Evolutionary conservation across 2,329 filamentous ascomycete species (phyloP).

Genomic region (Xylaria digitata): DNA sequence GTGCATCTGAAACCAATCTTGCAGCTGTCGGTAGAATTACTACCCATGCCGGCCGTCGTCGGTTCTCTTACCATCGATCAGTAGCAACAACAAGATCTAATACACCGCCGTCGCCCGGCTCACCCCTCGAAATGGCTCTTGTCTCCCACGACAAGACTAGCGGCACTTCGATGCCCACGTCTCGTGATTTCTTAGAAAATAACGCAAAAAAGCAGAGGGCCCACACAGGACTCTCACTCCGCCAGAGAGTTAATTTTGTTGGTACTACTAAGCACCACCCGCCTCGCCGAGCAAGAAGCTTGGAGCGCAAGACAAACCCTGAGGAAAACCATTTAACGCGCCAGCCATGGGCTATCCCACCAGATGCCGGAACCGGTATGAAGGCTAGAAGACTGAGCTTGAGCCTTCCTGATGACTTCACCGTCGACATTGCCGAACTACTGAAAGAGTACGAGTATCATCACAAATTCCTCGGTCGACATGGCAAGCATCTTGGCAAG

Average conservation of each 20-base stretch:
- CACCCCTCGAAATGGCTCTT: constrained; percentile 44
- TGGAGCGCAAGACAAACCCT: constrained; percentile 48
- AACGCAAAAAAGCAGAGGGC: constrained; percentile 64
- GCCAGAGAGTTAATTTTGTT: constrained; percentile 61
- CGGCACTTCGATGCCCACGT: constrained; percentile 52
- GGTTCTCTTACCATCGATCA: constrained; percentile 50
- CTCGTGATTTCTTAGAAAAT: constrained; percentile 58
- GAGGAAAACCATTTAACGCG: constrained; percentile 55
- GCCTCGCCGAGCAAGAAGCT: constrained; percentile 45
- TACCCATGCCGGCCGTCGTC: constrained; percentile 43
- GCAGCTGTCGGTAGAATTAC: constrained; percentile 41
- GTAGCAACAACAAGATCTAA: constrained; percentile 48
- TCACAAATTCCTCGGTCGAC: constrained; percentile 76
- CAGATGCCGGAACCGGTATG: constrained; percentile 77
- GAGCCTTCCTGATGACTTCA: constrained; percentile 78
- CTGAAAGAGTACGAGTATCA: constrained; percentile 76
- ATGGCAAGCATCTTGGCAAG: constrained; percentile 81
- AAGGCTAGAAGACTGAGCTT: constrained; percentile 83
- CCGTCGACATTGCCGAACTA: constrained; percentile 76
- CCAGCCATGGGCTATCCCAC: constrained; percentile 69
- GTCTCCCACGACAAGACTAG: constrained; percentile 42
- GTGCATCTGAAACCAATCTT: constrained; percentile 43
- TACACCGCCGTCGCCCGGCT: constrained; percentile 52
- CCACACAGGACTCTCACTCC: constrained; percentile 62
- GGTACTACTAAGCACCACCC: constrained; percentile 44